These are phyloP conservation scores for Populus tremula DNA, from an alignment of 345 rosid species.

Conservation along the genomic window DNA sequence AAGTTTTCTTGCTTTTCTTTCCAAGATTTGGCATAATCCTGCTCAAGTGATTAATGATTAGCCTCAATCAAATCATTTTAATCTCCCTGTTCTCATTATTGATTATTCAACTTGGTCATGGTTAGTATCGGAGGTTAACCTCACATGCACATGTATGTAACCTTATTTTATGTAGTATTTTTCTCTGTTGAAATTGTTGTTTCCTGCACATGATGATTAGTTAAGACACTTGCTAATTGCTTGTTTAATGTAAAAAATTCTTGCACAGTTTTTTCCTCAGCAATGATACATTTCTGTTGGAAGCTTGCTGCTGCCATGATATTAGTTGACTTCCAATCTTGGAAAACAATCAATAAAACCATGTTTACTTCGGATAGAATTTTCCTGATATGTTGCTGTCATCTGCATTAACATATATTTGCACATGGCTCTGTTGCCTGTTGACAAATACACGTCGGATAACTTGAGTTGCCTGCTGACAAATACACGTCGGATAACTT, in stretches of 20 bases:
- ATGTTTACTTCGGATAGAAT: neutral
- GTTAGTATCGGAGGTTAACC: neutral
- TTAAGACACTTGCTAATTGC: too few relatives aligned
- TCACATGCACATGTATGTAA: neutral
- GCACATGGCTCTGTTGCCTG: neutral
- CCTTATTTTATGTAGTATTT: neutral
- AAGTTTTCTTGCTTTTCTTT: neutral
- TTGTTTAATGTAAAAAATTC: too few relatives aligned
- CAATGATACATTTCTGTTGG: too few relatives aligned
- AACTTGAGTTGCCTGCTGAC: neutral
- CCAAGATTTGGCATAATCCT: neutral
- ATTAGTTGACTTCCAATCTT: too few relatives aligned
- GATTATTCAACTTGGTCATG: neutral
- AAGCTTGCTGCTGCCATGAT: too few relatives aligned
- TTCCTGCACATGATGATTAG: neutral
- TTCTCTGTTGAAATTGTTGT: neutral
- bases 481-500: neutral
- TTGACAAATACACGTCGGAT: neutral
- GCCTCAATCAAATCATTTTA: neutral
- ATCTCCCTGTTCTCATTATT: neutral
- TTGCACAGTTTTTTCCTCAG: too few relatives aligned
- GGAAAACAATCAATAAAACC: too few relatives aligned
- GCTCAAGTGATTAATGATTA: neutral
- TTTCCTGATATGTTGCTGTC: neutral
- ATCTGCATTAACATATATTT: neutral